A percentile compares a stretch with the other conserved stretches of the same genome.
These are phyloP conservation scores for Fusarium cicatricum DNA, from an alignment of 2,329 filamentous ascomycete genomes.

Conservation along the genomic window DNA sequence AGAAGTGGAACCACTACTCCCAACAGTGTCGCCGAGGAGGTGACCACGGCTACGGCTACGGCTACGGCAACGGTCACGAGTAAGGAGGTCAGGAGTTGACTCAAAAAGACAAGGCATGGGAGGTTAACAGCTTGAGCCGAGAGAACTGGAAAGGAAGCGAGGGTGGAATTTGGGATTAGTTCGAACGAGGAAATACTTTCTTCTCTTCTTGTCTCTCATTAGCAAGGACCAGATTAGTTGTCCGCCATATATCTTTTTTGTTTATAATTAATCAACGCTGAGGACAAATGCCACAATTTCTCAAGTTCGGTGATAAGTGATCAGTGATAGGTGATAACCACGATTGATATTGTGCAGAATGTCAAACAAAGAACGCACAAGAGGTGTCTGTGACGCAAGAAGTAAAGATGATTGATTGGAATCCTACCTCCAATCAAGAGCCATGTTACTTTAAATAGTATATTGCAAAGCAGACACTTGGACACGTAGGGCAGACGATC, in stretches of 20 bases:
- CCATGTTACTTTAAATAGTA: too few species aligned
- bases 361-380: too few species aligned
- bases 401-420: too few species aligned
- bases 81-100: neutral
- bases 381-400: too few species aligned
- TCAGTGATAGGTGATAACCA: too few species aligned
- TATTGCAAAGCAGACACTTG: too few species aligned
- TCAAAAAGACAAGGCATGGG: neutral
- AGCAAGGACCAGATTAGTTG: neutral
- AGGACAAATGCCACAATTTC: constrained; percentile 4
- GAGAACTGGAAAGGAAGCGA: neutral
- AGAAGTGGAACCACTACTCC: constrained; percentile 13
- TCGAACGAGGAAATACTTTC: constrained; percentile 8
- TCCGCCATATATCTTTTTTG: constrained; percentile 21
- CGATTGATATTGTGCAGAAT: too few species aligned
- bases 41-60: constrained; percentile 16
- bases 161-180: constrained; percentile 12
- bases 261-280: constrained; percentile 28
- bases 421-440: too few species aligned
- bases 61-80: too few species aligned
- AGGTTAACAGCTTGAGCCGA: neutral
- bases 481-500: too few species aligned
- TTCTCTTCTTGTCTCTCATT: constrained; percentile 30
- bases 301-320: too few species aligned
- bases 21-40: neutral